Evolutionary conservation across 2,329 filamentous ascomycete genomes (phyloP).

Genomic region (Colletotrichum kahawae): DNA sequence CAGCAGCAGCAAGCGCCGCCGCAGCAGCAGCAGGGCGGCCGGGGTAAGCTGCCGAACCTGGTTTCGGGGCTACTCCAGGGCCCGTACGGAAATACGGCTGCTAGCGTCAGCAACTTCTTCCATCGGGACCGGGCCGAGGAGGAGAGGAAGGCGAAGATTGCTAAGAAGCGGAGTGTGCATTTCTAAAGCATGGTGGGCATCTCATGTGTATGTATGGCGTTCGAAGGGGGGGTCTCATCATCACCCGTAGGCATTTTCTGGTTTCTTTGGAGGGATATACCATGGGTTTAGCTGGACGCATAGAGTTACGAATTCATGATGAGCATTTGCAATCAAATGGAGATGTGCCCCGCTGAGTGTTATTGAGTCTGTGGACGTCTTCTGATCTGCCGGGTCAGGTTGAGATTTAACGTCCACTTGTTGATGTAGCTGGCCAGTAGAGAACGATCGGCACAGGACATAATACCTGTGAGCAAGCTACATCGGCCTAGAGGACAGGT

Average conservation of each 20-base stretch:
- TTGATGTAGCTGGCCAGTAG: not conserved
- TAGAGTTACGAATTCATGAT: not conserved
- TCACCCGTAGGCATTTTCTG: not conserved
- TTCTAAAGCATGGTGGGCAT: slow-evolving; percentile 34
- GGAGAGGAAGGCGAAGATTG: slow-evolving; percentile 42
- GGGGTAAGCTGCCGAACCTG: slow-evolving; percentile 27
- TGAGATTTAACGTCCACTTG: not conserved
- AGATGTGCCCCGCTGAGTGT: no score
- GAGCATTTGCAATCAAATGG: not conserved
- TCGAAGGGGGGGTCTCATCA: not conserved
- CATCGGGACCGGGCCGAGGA: slow-evolving; percentile 39
- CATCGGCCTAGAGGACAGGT: no score
- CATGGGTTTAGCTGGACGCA: not conserved
- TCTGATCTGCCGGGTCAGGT: no score
- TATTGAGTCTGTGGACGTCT: no score
- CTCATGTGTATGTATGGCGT: not conserved
- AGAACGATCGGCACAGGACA: not conserved
- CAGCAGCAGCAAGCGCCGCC: slow-evolving; percentile 22
- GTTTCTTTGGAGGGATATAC: not conserved
- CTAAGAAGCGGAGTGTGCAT: slow-evolving; percentile 55
- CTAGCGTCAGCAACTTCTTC: slow-evolving; percentile 52
- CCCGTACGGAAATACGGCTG: slow-evolving; percentile 42
- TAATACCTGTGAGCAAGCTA: not conserved
- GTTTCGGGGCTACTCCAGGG: slow-evolving; percentile 34
- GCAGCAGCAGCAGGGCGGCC: slow-evolving; percentile 25